Evolutionary conservation across 352 stramenopile species (phyloP).

Genomic region (Phytophthora pseudosyringae): DNA sequence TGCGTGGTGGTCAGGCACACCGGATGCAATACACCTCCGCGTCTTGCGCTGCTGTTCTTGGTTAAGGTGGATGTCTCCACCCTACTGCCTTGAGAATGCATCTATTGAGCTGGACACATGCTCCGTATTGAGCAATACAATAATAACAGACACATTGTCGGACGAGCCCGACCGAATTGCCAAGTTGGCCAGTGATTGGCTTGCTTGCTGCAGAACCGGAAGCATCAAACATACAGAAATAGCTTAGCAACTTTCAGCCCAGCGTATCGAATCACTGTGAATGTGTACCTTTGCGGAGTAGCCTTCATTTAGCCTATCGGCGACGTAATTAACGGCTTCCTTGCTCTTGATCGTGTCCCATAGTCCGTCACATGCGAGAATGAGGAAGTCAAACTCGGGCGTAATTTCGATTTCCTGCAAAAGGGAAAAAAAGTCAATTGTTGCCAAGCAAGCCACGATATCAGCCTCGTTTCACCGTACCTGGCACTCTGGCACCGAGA

Average conservation of each 20-base stretch:
- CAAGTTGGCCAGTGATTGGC: conserved; percentile 84
- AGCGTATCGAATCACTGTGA: neutral
- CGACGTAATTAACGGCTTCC: conserved; percentile 88
- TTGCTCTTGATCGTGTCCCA: conserved; percentile 95
- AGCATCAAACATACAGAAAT: conserved; percentile 4
- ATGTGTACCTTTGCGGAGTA: conserved; percentile 67
- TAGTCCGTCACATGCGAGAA: conserved; percentile 92
- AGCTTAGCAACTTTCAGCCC: conserved; percentile 1
- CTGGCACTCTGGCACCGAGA: conserved; percentile 86
- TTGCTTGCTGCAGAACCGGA: conserved; percentile 60
- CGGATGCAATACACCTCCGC: conserved; percentile 3
- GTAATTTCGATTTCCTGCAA: conserved; percentile 88
- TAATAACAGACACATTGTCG: conserved; percentile 90
- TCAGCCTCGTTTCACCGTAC: conserved; percentile 25
- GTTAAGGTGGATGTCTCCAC: neutral
- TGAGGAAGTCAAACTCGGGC: conserved; percentile 91
- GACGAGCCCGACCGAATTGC: conserved; percentile 88
- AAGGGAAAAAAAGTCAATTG: conserved; percentile 18
- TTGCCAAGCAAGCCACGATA: neutral
- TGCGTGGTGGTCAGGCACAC: neutral
- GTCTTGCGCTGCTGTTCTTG: conserved; percentile 7
- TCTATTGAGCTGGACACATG: conserved; percentile 39
- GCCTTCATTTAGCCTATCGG: conserved; percentile 69
- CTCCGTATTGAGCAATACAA: conserved; percentile 78
- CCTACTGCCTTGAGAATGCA: conserved; percentile 32